These are phyloP conservation scores for Magnusiomyces fungicola DNA, from an alignment of 1,139 yeast species.

Conservation along the genomic window DNA sequence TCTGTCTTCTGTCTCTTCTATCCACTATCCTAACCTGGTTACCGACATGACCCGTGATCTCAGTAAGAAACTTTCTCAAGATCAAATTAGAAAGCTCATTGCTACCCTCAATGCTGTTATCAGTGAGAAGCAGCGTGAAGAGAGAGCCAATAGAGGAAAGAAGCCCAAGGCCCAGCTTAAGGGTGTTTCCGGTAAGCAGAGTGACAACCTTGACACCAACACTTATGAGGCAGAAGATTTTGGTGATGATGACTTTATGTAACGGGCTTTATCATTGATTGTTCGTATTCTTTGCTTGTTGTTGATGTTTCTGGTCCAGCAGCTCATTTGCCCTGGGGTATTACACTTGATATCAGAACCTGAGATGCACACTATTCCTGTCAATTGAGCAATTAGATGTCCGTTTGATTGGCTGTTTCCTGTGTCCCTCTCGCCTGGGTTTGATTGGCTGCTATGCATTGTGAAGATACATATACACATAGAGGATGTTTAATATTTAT, in stretches of 20 bases:
- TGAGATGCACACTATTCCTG: too few species aligned
- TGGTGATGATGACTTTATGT: slow-evolving; percentile 89
- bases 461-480: too few species aligned
- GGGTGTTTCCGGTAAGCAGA: slow-evolving; percentile 72
- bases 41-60: slow-evolving; percentile 82
- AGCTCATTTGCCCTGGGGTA: too few species aligned
- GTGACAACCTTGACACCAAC: slow-evolving; percentile 59
- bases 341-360: too few species aligned
- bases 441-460: too few species aligned
- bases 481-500: too few species aligned
- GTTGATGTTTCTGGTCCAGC: too few species aligned
- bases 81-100: slow-evolving; percentile 75
- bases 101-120: slow-evolving; percentile 76
- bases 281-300: too few species aligned
- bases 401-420: too few species aligned
- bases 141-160: slow-evolving; percentile 94
- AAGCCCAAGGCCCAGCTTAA: slow-evolving; percentile 82
- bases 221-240: slow-evolving; percentile 52
- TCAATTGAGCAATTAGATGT: too few species aligned
- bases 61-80: slow-evolving; percentile 71
- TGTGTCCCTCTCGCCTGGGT: too few species aligned
- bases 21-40: slow-evolving; percentile 71
- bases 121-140: slow-evolving; percentile 83
- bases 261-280: too few species aligned
- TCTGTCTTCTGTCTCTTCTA: slow-evolving; percentile 45